Percentiles rank a stretch among this genome's conserved stretches.
Conservation (phyloP, 2,329 filamentous ascomycete species). For the Setomelanomma holmii region DNA sequence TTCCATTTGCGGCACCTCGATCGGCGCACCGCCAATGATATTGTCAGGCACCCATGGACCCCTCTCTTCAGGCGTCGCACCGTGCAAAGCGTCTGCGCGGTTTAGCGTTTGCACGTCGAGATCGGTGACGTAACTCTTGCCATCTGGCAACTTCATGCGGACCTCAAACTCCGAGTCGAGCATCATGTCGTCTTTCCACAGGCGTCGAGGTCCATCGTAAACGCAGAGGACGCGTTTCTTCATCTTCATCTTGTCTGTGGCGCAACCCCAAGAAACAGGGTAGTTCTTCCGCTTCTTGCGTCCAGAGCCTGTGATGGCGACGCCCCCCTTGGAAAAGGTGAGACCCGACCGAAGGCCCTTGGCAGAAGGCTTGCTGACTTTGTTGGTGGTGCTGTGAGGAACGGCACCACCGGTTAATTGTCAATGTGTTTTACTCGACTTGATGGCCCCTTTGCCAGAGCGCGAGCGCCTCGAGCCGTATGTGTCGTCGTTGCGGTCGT, state of each 20-base stretch:
- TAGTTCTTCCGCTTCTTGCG: conserved; percentile 95
- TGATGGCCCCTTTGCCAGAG: conserved; percentile 57
- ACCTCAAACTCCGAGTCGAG: conserved; percentile 94
- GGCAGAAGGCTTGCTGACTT: conserved; percentile 49
- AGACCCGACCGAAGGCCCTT: conserved; percentile 62
- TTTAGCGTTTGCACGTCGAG: conserved; percentile 89
- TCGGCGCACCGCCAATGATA: conserved; percentile 44
- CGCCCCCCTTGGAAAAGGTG: conserved; percentile 79
- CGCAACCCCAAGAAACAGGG: conserved; percentile 90
- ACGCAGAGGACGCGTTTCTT: conserved; percentile 96
- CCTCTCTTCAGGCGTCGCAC: conserved; percentile 84
- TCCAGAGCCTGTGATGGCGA: conserved; percentile 63
- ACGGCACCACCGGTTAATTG: conserved; percentile 54
- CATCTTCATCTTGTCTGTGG: conserved; percentile 94
- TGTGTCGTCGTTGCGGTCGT: conserved; percentile 60
- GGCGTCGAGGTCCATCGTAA: conserved; percentile 83
- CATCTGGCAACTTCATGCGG: conserved; percentile 72
- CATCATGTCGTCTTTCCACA: conserved; percentile 99
- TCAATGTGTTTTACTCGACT: conserved; percentile 61
- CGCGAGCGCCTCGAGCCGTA: conserved; percentile 58
- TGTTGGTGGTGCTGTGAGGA: conserved; percentile 16
- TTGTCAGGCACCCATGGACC: conserved; percentile 83
- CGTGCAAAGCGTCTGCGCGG: conserved; percentile 83
- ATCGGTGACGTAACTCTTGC: conserved; percentile 87
- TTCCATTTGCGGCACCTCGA: not conserved